Evolutionary conservation across 2,329 filamentous ascomycete species (phyloP), one percentile per base, ranked within the genome.

Genomic region (Arthroderma sp.): DNA sequence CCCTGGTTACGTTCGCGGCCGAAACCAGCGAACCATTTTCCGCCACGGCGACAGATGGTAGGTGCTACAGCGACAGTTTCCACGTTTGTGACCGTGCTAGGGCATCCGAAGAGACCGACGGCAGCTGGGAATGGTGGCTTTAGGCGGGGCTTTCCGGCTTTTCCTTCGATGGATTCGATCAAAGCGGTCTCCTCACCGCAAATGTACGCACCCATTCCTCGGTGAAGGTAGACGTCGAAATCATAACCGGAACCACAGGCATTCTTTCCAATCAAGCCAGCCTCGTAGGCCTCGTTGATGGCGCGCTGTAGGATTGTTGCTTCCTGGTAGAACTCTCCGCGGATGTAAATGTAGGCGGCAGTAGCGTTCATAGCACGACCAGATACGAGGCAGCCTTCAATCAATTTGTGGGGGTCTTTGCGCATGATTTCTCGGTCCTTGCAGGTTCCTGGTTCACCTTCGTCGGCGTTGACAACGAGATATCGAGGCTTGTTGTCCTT

Each of bases 391-490:
- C 91, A 98, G 63, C 91, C 91, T 71, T 98, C 91, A 61, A 98
- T 74, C 53, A 98, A 83, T 77, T 98, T 98, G 75, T 98, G 91
- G 51, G 91, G 91, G 65, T 98, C 91, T 72, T 98, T 98, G 69
- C 91, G 87, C 91, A 98, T 98, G 56, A 98, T 98, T 68, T 98
- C 91, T 62, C 91, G 83, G 68, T 98, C 91, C 73, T 98, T 98
- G 81, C 91, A 98, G 44, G 91, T 98, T 66, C 91, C 91, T 29
- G 91, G 91, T 70, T 98, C 91, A 60, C 91, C 91, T 72, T 98
- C 91, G 65, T 98, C 91, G 55, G 91, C 91, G 61, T 98, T 98
- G 71, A 98, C 86, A 50, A 98, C 89, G 45, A 98, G 74, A 63
- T 98, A 98, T 60, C 91, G 81, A 53, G 91, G 91, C 70, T 94